Percentiles rank a stretch among this genome's conserved stretches.
These are phyloP conservation scores for Suaeda aralocaspica DNA, from an alignment of 148 eudicot genomes.

Conservation along the genomic window DNA sequence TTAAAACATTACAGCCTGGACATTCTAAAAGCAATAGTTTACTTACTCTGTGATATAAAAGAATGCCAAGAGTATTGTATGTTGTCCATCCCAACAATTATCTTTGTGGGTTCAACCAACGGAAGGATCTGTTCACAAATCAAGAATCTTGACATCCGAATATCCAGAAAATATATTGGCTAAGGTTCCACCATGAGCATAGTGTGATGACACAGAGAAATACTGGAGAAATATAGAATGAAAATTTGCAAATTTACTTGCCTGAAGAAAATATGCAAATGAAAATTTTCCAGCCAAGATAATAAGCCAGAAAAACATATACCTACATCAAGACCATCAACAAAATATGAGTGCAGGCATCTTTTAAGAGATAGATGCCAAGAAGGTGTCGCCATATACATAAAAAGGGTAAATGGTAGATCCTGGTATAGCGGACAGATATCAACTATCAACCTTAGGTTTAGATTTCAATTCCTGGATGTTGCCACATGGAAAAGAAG, in stretches of 20 bases:
- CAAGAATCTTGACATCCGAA: conserved; percentile 16
- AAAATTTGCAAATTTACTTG: conserved; percentile 25
- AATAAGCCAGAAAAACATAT: conserved; percentile 78
- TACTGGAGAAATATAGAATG: not conserved
- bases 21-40: not conserved
- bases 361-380: no score
- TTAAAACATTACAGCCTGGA: not conserved
- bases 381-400: no score
- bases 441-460: no score
- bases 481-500: no score
- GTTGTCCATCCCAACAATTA: conserved; percentile 41
- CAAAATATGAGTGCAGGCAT: conserved; percentile 4
- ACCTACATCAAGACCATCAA: conserved; percentile 46
- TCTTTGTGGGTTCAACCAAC: conserved; percentile 67
- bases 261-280: conserved; percentile 88
- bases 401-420: no score
- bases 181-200: not conserved
- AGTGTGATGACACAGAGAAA: not conserved
- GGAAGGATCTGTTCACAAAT: conserved; percentile 59
- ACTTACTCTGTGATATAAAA: conserved; percentile 81
- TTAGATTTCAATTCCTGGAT: no score
- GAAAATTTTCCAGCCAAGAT: conserved; percentile 74
- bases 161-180: not conserved
- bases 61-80: conserved; percentile 88
- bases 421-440: no score